These are phyloP conservation scores for Ophiostoma sp. DNA, from an alignment of 2,329 filamentous ascomycete genomes.

Conservation along the genomic window DNA sequence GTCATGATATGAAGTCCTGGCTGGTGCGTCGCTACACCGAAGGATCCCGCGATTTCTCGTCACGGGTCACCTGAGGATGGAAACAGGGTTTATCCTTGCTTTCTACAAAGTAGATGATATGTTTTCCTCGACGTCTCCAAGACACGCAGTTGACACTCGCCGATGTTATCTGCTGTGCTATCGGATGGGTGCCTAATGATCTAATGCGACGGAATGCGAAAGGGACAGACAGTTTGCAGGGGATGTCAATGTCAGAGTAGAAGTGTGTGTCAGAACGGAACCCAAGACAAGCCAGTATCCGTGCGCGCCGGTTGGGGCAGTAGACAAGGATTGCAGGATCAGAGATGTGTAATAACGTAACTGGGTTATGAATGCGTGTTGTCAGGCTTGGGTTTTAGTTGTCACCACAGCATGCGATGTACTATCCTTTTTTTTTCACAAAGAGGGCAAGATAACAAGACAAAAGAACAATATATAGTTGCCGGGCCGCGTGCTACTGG, in stretches of 20 bases:
- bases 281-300: neutral
- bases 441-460: too few relatives aligned
- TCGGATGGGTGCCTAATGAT: conserved; percentile 5
- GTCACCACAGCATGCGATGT: neutral
- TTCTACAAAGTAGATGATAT: too few relatives aligned
- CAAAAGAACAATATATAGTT: neutral
- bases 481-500: neutral
- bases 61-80: neutral
- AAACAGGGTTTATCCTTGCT: neutral
- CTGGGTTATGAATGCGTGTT: neutral
- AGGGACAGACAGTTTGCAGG: neutral
- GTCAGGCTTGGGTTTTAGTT: neutral
- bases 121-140: neutral
- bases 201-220: neutral
- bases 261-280: neutral
- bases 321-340: neutral
- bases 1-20: neutral
- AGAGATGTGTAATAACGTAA: neutral
- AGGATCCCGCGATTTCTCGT: neutral
- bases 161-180: neutral
- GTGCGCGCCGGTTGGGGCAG: neutral
- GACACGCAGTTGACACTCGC: neutral
- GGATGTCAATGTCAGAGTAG: neutral
- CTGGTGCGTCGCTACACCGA: conserved; percentile 1
- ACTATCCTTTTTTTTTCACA: neutral